Conservation (phyloP, 1,139 yeast species). For the Diutina pseudorugosa region DNA sequence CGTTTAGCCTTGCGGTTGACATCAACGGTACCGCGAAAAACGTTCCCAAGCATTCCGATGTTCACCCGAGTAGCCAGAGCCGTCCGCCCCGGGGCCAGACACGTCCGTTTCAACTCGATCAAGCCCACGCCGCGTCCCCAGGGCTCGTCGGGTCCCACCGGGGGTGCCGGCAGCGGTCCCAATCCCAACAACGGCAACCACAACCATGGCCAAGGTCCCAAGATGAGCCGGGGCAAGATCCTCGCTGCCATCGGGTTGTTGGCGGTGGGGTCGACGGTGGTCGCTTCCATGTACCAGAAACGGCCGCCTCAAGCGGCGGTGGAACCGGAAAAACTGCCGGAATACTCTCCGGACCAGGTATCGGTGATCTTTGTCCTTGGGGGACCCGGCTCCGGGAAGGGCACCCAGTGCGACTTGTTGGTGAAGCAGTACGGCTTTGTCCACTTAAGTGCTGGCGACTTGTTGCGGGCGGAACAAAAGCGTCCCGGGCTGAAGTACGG, state of each 20-base stretch:
- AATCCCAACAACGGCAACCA: background rate
- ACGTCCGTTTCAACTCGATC: constrained; percentile 1
- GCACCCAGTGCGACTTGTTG: constrained; percentile 85
- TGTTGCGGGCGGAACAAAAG: constrained; percentile 81
- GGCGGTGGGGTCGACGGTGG: constrained; percentile 36
- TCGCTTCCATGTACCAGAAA: constrained; percentile 31
- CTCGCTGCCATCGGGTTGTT: constrained; percentile 23
- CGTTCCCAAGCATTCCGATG: background rate
- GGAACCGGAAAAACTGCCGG: constrained; percentile 26
- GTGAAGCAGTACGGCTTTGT: constrained; percentile 73
- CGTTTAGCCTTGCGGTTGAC: background rate
- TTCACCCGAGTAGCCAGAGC: background rate
- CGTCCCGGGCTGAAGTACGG: constrained; percentile 80
- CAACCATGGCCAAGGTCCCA: background rate
- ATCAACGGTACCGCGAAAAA: background rate
- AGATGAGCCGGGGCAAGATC: constrained; percentile 13
- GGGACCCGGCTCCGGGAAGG: constrained; percentile 92
- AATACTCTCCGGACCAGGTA: constrained; percentile 51
- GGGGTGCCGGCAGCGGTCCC: background rate
- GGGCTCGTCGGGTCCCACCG: background rate
- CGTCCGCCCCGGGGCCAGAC: background rate
- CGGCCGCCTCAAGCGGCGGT: constrained; percentile 34
- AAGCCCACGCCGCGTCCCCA: constrained; percentile 1
- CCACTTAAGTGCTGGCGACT: constrained; percentile 91
- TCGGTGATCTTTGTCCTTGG: constrained; percentile 84